Conservation (phyloP, 2,329 filamentous ascomycete genomes). For the Neonectria coccinea region DNA sequence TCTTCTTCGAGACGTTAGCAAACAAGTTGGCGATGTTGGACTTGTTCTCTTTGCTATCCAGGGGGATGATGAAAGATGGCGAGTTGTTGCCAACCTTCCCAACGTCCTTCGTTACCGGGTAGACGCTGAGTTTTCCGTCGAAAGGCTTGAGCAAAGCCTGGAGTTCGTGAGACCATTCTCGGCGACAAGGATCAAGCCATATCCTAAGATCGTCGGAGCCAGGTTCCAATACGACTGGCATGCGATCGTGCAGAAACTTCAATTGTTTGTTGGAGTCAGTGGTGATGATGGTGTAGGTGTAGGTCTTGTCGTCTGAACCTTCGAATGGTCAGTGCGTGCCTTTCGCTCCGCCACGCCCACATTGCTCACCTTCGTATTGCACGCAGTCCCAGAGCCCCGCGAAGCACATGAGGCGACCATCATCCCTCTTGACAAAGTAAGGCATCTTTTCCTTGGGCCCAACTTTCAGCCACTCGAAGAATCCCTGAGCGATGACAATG, state of each 20-base stretch:
- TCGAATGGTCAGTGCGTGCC: not conserved
- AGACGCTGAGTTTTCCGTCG: slow-evolving; percentile 82
- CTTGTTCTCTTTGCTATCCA: slow-evolving; percentile 90
- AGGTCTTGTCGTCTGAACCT: slow-evolving; percentile 71
- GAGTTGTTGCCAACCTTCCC: slow-evolving; percentile 96
- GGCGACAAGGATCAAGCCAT: slow-evolving; percentile 82
- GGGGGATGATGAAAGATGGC: slow-evolving; percentile 82
- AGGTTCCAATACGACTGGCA: slow-evolving; percentile 92
- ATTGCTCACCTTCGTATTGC: slow-evolving; percentile 74
- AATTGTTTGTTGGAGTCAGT: slow-evolving; percentile 87
- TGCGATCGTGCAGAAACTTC: slow-evolving; percentile 89
- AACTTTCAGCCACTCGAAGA: slow-evolving; percentile 95
- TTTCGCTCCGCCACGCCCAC: not conserved
- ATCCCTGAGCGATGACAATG: slow-evolving; percentile 88
- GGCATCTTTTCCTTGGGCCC: slow-evolving; percentile 82
- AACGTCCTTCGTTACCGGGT: slow-evolving; percentile 88
- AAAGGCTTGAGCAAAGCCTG: slow-evolving; percentile 85
- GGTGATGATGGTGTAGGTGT: slow-evolving; percentile 95
- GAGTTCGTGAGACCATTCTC: slow-evolving; percentile 81
- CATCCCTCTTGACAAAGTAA: slow-evolving; percentile 84
- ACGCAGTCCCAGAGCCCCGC: slow-evolving; percentile 94
- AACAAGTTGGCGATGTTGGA: slow-evolving; percentile 96
- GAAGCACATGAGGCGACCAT: slow-evolving; percentile 87
- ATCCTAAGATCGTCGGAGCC: slow-evolving; percentile 75
- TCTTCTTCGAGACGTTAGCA: slow-evolving; percentile 62